Percentiles rank a stretch among this genome's conserved stretches.
phyloP scores from a whole-genome alignment of 768 basidiomycete species.

The Suillus clintonianus region DNA sequence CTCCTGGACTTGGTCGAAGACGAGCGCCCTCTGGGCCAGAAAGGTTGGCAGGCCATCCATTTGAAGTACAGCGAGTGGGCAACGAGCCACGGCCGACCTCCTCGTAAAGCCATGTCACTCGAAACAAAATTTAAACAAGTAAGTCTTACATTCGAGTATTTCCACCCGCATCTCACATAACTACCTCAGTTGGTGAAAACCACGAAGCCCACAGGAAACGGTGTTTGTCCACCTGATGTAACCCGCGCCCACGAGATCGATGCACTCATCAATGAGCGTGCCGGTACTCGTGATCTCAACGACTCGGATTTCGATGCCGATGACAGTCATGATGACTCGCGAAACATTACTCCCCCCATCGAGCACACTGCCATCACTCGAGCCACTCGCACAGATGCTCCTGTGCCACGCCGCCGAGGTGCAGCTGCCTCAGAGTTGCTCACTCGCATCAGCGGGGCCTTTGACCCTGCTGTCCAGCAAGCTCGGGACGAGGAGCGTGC shows the following conservation, averaged over 20 bases:
- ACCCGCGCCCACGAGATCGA: too few relatives aligned
- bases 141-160: background rate
- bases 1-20: constrained; percentile 16
- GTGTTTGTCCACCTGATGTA: constrained; percentile 22
- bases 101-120: background rate
- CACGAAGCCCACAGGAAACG: constrained; percentile 29
- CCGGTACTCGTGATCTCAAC: constrained; percentile 20
- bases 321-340: background rate
- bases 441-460: constrained; percentile 15
- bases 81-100: constrained; percentile 6
- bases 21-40: constrained; percentile 19
- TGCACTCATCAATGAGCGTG: constrained; percentile 25
- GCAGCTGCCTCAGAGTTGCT: constrained; percentile 21
- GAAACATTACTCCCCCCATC: background rate
- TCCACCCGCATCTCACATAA: background rate
- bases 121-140: constrained; percentile 29
- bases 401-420: constrained; percentile 7
- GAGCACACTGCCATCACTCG: constrained; percentile 3
- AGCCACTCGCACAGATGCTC: constrained; percentile 4
- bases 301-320: constrained; percentile 17
- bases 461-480: constrained; percentile 28
- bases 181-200: constrained; percentile 17
- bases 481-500: constrained; percentile 25
- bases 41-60: constrained; percentile 16
- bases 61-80: constrained; percentile 18